Base-by-base conservation (phyloP, 352 stramenopile species). In the Phytophthora brassicae region DNA sequence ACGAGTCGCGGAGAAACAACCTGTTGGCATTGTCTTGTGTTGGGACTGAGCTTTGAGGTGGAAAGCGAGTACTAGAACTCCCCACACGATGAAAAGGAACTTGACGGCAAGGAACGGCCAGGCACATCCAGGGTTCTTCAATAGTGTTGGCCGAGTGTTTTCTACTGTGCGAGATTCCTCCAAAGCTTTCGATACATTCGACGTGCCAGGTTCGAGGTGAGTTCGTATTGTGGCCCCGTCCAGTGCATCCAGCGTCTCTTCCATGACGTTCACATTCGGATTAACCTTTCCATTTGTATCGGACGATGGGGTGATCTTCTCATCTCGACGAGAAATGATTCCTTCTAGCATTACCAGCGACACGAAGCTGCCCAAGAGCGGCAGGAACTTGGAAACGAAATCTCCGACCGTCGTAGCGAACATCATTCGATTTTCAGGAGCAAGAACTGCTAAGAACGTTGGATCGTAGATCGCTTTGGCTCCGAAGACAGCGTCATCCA, bases 331-430 rank as follows among this genome's bases (percentile, higher is more conserved):
- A 20, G 43, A 39, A 23, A 70, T 36, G 11, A 58, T 29, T 2
- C 48, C 42, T 43, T 61, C 63, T 13, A 70, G 19, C 47, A 69
- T 60, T 17, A 65, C 35, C 16, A 69, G 33, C 3, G 61, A 60
- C 55, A 65, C 38, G 24, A 69, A 58, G 35, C 55, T 70, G 20
- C 46, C 31, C 20, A 70, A 16, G 4, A 59, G 44, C 7, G 63
- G 56, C 19, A 70, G 36, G n/a, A 66, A 50, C n/a, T 52, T 66
- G 1, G 56, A 60, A 6, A 70, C 42, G 13, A 45, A 66, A 19
- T 70, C 63, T 11, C 48, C 63, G 7, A 66, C 56, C 0, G 49
- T 66, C 1, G 56, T 66, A n/a, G 63, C 56, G 7, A 70, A 66
- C 49, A 70, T 61, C 56, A 66, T 60, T 9, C 56, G 19, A 29